These are phyloP conservation scores for Tilletia horrida DNA, from an alignment of 1,284 basidiomycete species.

Conservation along the genomic window DNA sequence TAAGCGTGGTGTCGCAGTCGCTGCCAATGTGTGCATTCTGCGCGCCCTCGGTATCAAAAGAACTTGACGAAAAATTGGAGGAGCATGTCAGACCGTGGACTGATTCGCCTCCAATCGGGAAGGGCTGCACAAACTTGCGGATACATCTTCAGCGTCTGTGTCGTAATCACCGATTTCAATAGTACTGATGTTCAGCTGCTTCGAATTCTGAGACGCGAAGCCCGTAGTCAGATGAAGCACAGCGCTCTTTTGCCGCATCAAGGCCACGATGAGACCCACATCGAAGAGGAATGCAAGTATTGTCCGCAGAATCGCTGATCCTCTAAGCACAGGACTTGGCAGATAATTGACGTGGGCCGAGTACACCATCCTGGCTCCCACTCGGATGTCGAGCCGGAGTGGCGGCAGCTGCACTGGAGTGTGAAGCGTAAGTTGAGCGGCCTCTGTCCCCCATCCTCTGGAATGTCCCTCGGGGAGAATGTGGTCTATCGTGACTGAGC, in stretches of 20 bases:
- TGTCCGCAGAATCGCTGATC: neutral
- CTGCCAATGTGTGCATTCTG: slow-evolving; percentile 1
- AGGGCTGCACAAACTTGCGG: neutral
- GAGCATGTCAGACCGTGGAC: too few relatives aligned
- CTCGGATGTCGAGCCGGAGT: neutral
- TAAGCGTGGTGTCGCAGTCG: neutral
- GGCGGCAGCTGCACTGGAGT: neutral
- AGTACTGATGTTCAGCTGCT: neutral
- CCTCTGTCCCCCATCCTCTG: slow-evolving; percentile 1
- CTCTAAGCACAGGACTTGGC: neutral
- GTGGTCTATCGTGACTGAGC: neutral
- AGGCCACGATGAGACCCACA: neutral
- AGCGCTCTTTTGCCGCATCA: neutral
- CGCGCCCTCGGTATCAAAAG: neutral
- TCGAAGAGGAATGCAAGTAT: neutral
- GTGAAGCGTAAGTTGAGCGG: neutral
- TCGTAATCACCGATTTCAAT: neutral
- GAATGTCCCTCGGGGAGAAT: neutral
- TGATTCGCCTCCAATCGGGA: neutral
- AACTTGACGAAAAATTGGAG: neutral
- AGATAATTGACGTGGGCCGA: neutral
- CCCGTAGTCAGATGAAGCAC: neutral
- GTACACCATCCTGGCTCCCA: neutral
- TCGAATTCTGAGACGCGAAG: neutral
- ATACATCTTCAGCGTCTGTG: neutral